These are phyloP conservation scores for Botrytis hyacinthi DNA, from an alignment of 2,329 filamentous ascomycete genomes.

Conservation along the genomic window DNA sequence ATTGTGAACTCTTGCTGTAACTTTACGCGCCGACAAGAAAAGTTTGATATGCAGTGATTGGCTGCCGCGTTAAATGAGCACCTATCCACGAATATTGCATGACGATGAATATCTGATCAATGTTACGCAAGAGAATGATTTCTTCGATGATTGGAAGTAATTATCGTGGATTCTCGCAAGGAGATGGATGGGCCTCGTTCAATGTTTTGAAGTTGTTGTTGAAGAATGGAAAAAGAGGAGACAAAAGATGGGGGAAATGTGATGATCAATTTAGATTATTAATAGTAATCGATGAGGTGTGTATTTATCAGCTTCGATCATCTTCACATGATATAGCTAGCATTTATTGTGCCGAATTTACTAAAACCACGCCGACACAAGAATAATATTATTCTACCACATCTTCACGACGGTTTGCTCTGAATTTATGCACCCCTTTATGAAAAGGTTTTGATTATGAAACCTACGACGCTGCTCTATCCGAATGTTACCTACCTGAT, in stretches of 20 bases:
- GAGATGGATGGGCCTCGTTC: not conserved
- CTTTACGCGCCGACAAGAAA: conserved; percentile 34
- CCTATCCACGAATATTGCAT: not conserved
- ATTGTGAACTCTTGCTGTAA: conserved; percentile 28
- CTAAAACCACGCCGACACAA: not conserved
- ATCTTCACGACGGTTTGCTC: not conserved
- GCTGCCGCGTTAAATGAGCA: conserved; percentile 24
- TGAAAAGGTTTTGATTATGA: not conserved
- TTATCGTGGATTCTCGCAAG: not conserved
- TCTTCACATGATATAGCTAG: not conserved
- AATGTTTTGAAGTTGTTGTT: not conserved
- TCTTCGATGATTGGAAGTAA: not conserved
- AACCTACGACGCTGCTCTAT: not conserved
- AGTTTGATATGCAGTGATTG: conserved; percentile 22
- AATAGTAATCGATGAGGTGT: not conserved
- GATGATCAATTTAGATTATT: not conserved
- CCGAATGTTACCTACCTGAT: not conserved
- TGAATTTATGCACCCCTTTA: not conserved
- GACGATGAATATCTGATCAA: not conserved
- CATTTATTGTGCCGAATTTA: not conserved
- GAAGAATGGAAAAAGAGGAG: not conserved
- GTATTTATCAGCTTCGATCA: not conserved
- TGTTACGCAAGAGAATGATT: not conserved
- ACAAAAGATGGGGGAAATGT: not conserved
- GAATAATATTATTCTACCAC: not conserved